Percentiles rank a stretch among this genome's conserved stretches.
phyloP scores from a whole-genome alignment of 139 green algal genomes.

The Haematococcus sp. region DNA sequence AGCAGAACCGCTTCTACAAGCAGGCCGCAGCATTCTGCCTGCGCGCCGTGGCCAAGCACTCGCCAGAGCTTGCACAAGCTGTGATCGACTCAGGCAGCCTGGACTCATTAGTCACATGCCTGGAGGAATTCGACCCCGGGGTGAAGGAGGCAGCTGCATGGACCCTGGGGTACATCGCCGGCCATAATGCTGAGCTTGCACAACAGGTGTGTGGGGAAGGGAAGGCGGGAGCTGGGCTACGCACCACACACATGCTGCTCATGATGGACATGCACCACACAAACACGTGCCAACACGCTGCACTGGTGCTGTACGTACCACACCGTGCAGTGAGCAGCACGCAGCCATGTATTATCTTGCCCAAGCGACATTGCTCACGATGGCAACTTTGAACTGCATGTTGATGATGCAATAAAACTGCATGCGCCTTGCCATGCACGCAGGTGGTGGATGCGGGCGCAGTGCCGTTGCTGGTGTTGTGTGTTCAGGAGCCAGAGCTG shows the following conservation, averaged over 20 bases:
- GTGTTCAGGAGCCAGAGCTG: conserved; percentile 85
- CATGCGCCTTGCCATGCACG: neutral
- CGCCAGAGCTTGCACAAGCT: conserved; percentile 74
- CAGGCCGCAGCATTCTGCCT: conserved; percentile 83
- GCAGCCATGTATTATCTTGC: neutral
- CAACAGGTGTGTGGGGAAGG: conserved; percentile 45
- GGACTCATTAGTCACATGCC: conserved; percentile 76
- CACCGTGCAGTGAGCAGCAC: too few relatives aligned
- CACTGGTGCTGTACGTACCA: too few relatives aligned
- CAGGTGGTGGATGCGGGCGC: conserved; percentile 68
- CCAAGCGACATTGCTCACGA: too few relatives aligned
- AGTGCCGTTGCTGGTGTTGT: conserved; percentile 83
- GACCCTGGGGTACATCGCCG: conserved; percentile 83
- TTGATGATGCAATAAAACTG: too few relatives aligned
- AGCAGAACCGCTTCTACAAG: conserved; percentile 87
- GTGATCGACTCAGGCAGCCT: conserved; percentile 78
- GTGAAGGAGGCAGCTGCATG: conserved; percentile 84
- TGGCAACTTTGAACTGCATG: too few relatives aligned
- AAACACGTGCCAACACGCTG: too few relatives aligned
- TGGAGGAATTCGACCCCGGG: conserved; percentile 88
- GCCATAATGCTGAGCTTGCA: conserved; percentile 79
- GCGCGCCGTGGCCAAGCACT: conserved; percentile 81
- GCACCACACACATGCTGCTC: neutral
- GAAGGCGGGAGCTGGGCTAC: too few relatives aligned
- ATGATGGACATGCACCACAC: neutral